Evolutionary conservation across 2,329 filamentous ascomycete species (phyloP), one percentile per base, ranked within the genome.

Genomic region (Alternaria metachromatica): DNA sequence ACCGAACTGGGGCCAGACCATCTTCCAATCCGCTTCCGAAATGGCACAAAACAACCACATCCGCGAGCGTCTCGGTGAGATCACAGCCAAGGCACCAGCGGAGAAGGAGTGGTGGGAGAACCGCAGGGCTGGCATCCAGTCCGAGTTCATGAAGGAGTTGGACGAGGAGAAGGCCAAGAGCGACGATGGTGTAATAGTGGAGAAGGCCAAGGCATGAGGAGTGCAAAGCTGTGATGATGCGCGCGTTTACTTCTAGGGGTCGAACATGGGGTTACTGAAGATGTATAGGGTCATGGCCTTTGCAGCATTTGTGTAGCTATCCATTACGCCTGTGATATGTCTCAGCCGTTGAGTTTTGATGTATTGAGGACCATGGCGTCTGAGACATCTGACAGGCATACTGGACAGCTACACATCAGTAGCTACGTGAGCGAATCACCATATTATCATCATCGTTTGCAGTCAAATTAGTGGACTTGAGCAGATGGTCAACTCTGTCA

Each of bases 11-110:
- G 96, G 96, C 65, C 90, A 96, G 78, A 89, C 88, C 60, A 98
- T 99, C 80, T 99, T 99, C 87, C 96, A 99, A 81, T 94, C 92
- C 49, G 96, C 96, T 59, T 97, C 97, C 81, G 96, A 99, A 82
- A 97, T 99, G 82, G 89, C 92, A 63, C 91, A 93, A 76, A 97
- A 97, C 82, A 87, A 88, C 45, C 83, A 89, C 50, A 87, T 97
- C 75, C 92, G 93, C 70, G 86, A 90, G 69, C 88, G 90, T 54
- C 86, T 97, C 20, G 87, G 90, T 50, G 91, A 94, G 66, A 89
- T 97, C 62, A 89, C 94, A 73, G 83, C 85, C 26, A 90, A 92
- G 75, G 84, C 89, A 2, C 85, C 87, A 10, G 84, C 88, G 44
- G 96, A 98, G 82, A 92, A 92, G 82, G 87, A 90, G 76, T 97